Percentiles rank a stretch among this genome's conserved stretches.
These are phyloP conservation scores for Eutrema yunnanense DNA, from an alignment of 345 rosid species.

Conservation along the genomic window DNA sequence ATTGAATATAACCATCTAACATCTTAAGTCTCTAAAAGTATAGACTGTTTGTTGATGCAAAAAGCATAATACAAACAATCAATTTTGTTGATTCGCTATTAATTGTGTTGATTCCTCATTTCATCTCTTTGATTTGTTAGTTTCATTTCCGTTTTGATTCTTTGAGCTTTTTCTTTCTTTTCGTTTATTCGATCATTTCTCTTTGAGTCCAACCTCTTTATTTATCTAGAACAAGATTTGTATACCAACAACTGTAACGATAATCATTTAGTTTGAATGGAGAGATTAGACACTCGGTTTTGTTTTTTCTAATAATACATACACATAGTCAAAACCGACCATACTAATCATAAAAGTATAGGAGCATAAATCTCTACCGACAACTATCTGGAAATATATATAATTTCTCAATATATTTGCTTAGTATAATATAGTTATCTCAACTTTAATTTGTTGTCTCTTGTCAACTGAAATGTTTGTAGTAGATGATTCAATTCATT, in stretches of 20 bases:
- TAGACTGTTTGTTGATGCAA: not conserved
- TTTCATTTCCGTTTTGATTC: no score
- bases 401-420: not conserved
- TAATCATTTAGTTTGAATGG: not conserved
- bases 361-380: not conserved
- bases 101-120: no score
- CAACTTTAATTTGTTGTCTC: no score
- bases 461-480: no score
- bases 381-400: not conserved
- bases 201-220: no score
- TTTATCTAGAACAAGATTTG: no score
- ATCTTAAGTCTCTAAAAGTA: not conserved
- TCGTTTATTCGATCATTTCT: no score
- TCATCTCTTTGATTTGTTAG: no score
- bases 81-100: no score
- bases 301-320: not conserved
- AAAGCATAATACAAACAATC: no score
- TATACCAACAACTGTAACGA: not conserved
- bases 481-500: not conserved
- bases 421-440: not conserved
- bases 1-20: slow-evolving; percentile 12
- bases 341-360: not conserved
- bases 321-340: not conserved
- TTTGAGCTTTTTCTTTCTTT: no score
- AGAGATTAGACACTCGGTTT: not conserved